Evolutionary conservation across 176 grass and related monocot species (phyloP).

Genomic region (Panicum miliaceum): DNA sequence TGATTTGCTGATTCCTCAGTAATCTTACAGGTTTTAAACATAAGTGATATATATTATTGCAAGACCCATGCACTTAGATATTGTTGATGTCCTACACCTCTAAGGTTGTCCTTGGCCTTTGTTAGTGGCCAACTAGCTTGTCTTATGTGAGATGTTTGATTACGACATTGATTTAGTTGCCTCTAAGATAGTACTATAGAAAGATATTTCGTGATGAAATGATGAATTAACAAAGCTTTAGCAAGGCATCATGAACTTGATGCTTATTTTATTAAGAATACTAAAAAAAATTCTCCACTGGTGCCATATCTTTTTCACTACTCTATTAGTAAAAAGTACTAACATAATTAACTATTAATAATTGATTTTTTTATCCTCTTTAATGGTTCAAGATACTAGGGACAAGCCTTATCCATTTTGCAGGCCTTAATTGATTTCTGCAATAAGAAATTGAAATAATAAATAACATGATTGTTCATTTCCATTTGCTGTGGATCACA

Average conservation of each 20-base stretch:
- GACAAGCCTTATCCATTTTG: background rate
- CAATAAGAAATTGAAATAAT: constrained; percentile 24
- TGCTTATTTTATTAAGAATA: constrained; percentile 2
- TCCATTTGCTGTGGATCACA: background rate
- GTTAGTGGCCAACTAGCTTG: background rate
- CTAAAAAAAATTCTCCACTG: background rate
- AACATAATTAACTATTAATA: background rate
- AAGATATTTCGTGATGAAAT: constrained; percentile 11
- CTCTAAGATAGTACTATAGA: constrained; percentile 10
- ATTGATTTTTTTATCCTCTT: background rate
- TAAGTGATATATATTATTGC: background rate
- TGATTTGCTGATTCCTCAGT: constrained; percentile 16
- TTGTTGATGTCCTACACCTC: constrained; percentile 3
- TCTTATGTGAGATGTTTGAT: constrained; percentile 16
- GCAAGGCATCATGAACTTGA: background rate
- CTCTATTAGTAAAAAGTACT: background rate
- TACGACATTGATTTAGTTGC: background rate
- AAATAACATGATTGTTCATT: background rate
- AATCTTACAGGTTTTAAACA: background rate
- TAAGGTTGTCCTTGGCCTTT: background rate
- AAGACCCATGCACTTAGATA: background rate
- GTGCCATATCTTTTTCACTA: background rate
- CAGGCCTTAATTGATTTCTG: background rate
- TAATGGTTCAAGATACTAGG: background rate
- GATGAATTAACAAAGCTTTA: background rate